Evolutionary conservation across 768 basidiomycete species (phyloP).

Genomic region (Boletus sp.): DNA sequence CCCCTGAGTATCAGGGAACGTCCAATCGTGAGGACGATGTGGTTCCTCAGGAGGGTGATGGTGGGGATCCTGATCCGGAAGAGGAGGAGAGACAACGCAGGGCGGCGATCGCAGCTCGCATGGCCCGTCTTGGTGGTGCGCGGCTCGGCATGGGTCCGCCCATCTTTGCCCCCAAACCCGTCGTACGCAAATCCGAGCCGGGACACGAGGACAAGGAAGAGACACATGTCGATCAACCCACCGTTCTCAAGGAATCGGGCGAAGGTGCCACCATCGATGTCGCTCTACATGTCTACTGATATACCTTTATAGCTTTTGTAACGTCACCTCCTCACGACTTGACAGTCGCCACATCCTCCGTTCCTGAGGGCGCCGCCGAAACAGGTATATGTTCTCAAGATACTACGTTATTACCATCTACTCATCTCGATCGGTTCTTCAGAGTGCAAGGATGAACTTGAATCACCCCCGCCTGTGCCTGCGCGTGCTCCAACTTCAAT

Average conservation of each 20-base stretch:
- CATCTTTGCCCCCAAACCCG: slow-evolving; percentile 59
- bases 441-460: slow-evolving; percentile 25
- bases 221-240: slow-evolving; percentile 1
- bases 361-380: slow-evolving; percentile 8
- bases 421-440: slow-evolving; percentile 5
- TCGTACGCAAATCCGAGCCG: slow-evolving; percentile 31
- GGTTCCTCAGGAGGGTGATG: slow-evolving; percentile 20
- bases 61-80: slow-evolving; percentile 47
- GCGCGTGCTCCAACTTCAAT: slow-evolving; percentile 53
- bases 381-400: slow-evolving; percentile 13
- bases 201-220: slow-evolving; percentile 27
- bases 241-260: slow-evolving; percentile 6
- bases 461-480: slow-evolving; percentile 31
- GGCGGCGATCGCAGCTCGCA: slow-evolving; percentile 85
- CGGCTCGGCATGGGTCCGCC: slow-evolving; percentile 79
- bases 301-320: slow-evolving; percentile 8
- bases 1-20: slow-evolving; percentile 12
- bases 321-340: slow-evolving; percentile 16
- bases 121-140: slow-evolving; percentile 90
- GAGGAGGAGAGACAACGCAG: slow-evolving; percentile 73
- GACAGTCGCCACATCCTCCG: not conserved
- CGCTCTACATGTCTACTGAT: not conserved
- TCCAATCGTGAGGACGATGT: slow-evolving; percentile 30
- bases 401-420: not conserved
- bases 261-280: slow-evolving; percentile 17